A percentile compares a stretch with the other conserved stretches of the same genome.
Conservation (phyloP, 2,329 filamentous ascomycete genomes). For the Xylaria sp. region DNA sequence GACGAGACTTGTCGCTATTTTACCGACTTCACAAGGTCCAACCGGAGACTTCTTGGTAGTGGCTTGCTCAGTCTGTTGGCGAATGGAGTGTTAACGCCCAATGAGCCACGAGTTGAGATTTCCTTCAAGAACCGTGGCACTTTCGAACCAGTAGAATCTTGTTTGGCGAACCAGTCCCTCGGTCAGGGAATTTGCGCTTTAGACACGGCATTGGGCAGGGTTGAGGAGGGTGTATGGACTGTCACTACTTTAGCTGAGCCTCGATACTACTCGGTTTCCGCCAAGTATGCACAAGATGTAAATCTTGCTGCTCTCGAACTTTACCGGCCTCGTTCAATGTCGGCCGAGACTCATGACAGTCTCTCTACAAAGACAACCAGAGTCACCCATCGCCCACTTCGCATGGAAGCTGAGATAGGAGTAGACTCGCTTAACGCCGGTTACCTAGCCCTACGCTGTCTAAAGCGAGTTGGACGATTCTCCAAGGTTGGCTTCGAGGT, state of each 20-base stretch:
- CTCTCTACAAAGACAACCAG: background rate
- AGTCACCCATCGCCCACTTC: background rate
- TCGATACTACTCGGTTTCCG: conserved; percentile 43
- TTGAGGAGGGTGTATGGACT: conserved; percentile 53
- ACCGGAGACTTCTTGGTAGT: background rate
- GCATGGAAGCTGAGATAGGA: conserved; percentile 5
- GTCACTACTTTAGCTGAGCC: conserved; percentile 50
- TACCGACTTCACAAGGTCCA: background rate
- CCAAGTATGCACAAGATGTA: conserved; percentile 26
- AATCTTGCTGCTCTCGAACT: background rate
- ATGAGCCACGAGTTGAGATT: conserved; percentile 5
- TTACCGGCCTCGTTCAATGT: background rate
- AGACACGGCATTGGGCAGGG: conserved; percentile 50
- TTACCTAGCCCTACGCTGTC: conserved; percentile 57
- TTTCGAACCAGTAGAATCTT: conserved; percentile 1
- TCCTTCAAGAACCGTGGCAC: background rate
- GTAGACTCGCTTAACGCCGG: conserved; percentile 38
- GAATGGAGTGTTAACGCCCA: background rate
- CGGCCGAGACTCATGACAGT: background rate
- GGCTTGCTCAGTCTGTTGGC: background rate
- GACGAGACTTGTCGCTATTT: background rate
- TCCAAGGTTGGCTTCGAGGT: conserved; percentile 58
- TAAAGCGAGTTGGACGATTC: conserved; percentile 56
- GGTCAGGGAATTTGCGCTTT: conserved; percentile 39
- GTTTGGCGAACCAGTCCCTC: background rate